Percentiles rank a stretch among this genome's conserved stretches.
Evolutionary conservation across 352 stramenopile species (phyloP).

Genomic region (Pythium volutum): DNA sequence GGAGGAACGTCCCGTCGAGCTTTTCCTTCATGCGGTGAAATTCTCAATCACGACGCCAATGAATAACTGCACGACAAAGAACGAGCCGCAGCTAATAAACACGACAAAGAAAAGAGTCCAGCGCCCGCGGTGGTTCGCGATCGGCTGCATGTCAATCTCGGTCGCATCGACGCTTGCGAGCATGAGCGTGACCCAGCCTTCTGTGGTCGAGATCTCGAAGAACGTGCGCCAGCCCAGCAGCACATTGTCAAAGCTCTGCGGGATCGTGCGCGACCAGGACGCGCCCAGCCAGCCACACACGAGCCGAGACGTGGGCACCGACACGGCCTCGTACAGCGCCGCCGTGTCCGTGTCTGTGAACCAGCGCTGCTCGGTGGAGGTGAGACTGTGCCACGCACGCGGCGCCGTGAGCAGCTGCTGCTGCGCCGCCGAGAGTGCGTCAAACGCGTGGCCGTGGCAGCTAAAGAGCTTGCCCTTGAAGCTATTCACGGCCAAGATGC

Average conservation of each 20-base stretch:
- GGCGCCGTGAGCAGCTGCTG: constrained; percentile 43
- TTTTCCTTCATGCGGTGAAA: constrained; percentile 78
- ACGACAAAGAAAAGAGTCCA: constrained; percentile 86
- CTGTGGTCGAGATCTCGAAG: constrained; percentile 90
- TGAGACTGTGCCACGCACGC: constrained; percentile 45
- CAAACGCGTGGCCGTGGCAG: constrained; percentile 51
- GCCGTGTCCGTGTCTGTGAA: constrained; percentile 28
- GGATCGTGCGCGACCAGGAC: constrained; percentile 45
- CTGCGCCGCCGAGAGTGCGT: constrained; percentile 30
- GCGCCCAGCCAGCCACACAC: constrained; percentile 42
- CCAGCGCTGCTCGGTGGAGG: constrained; percentile 35
- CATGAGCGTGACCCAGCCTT: constrained; percentile 89
- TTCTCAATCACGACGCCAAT: constrained; percentile 91
- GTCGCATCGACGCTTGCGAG: constrained; percentile 79
- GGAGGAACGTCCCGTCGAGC: constrained; percentile 53
- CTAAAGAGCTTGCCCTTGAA: constrained; percentile 85
- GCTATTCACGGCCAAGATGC: constrained; percentile 90
- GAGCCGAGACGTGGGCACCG: constrained; percentile 31
- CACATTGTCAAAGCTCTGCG: constrained; percentile 82
- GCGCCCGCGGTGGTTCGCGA: constrained; percentile 56
- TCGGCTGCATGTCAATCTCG: constrained; percentile 87
- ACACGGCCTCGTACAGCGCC: background rate
- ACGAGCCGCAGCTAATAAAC: constrained; percentile 87
- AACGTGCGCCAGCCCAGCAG: constrained; percentile 52
- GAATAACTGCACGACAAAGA: constrained; percentile 92